phyloP scores from a whole-genome alignment of 495 filamentous ascomycete species.

The Tuber magnatum region DNA sequence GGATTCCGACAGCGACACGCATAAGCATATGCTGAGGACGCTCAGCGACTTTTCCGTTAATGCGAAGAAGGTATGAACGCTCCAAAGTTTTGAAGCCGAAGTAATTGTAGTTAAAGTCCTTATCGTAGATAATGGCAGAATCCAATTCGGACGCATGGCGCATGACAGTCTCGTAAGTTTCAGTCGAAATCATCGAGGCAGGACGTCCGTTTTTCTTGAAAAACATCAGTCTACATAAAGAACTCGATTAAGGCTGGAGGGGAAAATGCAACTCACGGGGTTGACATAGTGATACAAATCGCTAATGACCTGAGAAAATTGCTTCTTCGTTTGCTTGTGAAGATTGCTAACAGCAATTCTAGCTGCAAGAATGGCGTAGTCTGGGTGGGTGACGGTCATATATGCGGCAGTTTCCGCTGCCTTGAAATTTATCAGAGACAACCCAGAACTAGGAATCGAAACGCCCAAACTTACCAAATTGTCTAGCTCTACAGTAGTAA shows the following conservation, averaged over 20 bases:
- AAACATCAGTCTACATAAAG: background rate
- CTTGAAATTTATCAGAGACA: slow-evolving; percentile 46
- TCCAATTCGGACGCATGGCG: slow-evolving; percentile 93
- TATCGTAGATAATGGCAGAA: slow-evolving; percentile 97
- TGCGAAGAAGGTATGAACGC: slow-evolving; percentile 88
- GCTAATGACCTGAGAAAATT: slow-evolving; percentile 86
- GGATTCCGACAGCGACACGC: slow-evolving; percentile 95
- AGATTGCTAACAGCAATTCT: slow-evolving; percentile 98
- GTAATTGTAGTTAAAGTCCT: slow-evolving; percentile 99
- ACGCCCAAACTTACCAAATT: slow-evolving; percentile 68
- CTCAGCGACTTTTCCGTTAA: slow-evolving; percentile 89
- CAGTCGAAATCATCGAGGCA: slow-evolving; percentile 86
- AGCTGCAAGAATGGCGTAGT: slow-evolving; percentile 97
- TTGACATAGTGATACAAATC: slow-evolving; percentile 96
- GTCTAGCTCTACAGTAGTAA: slow-evolving; percentile 90
- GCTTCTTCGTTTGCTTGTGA: slow-evolving; percentile 99
- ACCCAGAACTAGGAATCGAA: background rate
- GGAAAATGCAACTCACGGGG: slow-evolving; percentile 46
- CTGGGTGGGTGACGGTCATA: slow-evolving; percentile 98
- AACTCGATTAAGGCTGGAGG: background rate
- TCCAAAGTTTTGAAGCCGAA: slow-evolving; percentile 99
- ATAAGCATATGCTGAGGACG: slow-evolving; percentile 98
- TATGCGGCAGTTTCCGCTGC: slow-evolving; percentile 98
- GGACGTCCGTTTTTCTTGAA: slow-evolving; percentile 62
- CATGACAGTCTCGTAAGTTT: slow-evolving; percentile 85